These are phyloP conservation scores for Cucurbita ficifolia DNA, from an alignment of 306 rosid genomes.

Conservation along the genomic window DNA sequence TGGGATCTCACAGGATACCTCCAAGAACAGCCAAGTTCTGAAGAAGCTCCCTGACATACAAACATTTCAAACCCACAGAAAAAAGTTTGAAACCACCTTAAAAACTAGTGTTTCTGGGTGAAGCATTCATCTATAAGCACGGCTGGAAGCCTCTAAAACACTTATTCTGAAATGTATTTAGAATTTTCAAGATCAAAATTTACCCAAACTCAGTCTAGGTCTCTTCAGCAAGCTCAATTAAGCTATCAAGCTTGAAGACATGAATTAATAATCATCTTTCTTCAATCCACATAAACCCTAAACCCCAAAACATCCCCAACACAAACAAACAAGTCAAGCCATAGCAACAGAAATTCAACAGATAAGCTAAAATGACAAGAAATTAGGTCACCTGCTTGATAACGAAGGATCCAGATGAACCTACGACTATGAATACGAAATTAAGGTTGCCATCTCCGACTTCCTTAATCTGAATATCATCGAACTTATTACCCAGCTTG, in stretches of 20 bases:
- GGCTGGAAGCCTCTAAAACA: not conserved
- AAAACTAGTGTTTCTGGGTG: not conserved
- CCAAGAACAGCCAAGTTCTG: not conserved
- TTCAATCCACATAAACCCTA: not conserved
- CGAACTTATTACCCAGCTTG: constrained; percentile 34
- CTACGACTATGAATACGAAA: constrained; percentile 50
- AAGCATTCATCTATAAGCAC: not conserved
- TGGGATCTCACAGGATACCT: too few species aligned
- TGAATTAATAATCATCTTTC: not conserved
- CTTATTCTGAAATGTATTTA: not conserved
- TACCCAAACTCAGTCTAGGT: too few species aligned
- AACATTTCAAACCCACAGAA: not conserved
- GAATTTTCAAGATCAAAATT: too few species aligned
- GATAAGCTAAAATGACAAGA: not conserved
- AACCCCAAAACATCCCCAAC: not conserved
- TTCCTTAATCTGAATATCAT: constrained; percentile 42
- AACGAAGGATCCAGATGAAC: constrained; percentile 57
- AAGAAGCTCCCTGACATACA: not conserved
- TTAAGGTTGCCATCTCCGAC: constrained; percentile 95
- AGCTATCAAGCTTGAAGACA: not conserved
- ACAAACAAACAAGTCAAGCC: not conserved
- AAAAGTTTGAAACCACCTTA: not conserved
- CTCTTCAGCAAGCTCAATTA: not conserved
- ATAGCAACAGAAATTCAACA: not conserved
- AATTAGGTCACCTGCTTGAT: constrained; percentile 53